These are phyloP conservation scores for Phyllosticta citribraziliensis DNA, from an alignment of 2,329 filamentous ascomycete species.

Conservation along the genomic window DNA sequence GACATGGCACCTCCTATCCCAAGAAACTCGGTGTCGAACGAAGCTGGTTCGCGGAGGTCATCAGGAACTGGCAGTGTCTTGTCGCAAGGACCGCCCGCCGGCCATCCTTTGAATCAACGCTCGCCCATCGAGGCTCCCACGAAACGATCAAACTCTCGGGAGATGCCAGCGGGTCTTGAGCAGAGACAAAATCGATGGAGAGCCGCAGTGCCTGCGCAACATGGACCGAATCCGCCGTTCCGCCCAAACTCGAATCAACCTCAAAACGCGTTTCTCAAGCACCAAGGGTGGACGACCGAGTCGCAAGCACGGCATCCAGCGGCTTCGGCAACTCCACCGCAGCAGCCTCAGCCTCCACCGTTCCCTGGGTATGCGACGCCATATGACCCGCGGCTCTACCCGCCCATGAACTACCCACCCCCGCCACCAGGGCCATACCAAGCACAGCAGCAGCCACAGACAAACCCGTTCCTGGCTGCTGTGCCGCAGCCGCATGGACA, in stretches of 20 bases:
- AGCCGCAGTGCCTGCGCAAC: slow-evolving; percentile 7
- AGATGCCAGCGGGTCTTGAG: slow-evolving; percentile 6
- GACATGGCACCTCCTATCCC: slow-evolving; percentile 9
- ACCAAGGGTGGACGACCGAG: slow-evolving; percentile 7
- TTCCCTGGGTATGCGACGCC: slow-evolving; percentile 4
- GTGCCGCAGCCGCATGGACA: background rate
- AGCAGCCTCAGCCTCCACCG: slow-evolving; percentile 3
- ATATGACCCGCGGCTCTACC: slow-evolving; percentile 4
- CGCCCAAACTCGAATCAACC: slow-evolving; percentile 7
- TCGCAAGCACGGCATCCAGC: slow-evolving; percentile 1
- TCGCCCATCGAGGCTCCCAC: slow-evolving; percentile 1
- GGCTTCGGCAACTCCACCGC: background rate
- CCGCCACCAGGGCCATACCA: slow-evolving; percentile 1
- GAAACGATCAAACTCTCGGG: slow-evolving; percentile 8
- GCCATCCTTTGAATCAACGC: background rate
- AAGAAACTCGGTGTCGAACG: slow-evolving; percentile 6
- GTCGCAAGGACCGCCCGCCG: background rate
- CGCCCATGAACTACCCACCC: background rate
- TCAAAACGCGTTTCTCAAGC: slow-evolving; percentile 6
- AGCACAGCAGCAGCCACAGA: background rate
- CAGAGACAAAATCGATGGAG: slow-evolving; percentile 9
- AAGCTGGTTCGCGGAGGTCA: slow-evolving; percentile 6
- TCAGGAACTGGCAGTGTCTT: slow-evolving; percentile 7
- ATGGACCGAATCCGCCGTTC: slow-evolving; percentile 7
- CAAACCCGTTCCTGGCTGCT: slow-evolving; percentile 6